Conservation (phyloP, 2,329 filamentous ascomycete genomes). For the Fusarium sp. region DNA sequence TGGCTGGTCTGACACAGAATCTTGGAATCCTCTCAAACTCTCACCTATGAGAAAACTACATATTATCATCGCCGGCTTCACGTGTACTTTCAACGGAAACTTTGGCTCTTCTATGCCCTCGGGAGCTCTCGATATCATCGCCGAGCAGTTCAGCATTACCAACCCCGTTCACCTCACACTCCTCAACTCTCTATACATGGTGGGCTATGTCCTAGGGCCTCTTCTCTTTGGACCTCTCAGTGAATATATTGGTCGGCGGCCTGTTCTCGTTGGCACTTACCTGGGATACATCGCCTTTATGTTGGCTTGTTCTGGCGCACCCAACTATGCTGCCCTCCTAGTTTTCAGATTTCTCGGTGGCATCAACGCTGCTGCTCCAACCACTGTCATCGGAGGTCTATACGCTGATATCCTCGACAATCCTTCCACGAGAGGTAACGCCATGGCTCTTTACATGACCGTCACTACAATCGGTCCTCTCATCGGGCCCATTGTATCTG, state of each 20-base stretch:
- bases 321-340: conserved; percentile 55
- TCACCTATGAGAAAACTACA: conserved; percentile 46
- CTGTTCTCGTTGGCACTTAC: conserved; percentile 47
- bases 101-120: conserved; percentile 50
- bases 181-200: conserved; percentile 50
- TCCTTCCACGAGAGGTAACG: conserved; percentile 45
- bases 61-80: conserved; percentile 48
- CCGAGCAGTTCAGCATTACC: conserved; percentile 42
- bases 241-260: conserved; percentile 48
- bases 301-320: conserved; percentile 50
- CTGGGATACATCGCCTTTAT: conserved; percentile 48
- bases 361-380: conserved; percentile 48
- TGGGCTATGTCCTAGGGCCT: conserved; percentile 48
- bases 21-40: conserved; percentile 45
- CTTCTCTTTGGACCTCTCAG: conserved; percentile 48
- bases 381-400: conserved; percentile 46
- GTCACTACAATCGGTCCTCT: conserved; percentile 50
- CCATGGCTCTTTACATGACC: conserved; percentile 49
- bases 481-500: conserved; percentile 61
- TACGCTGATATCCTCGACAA: conserved; percentile 48
- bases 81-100: conserved; percentile 50
- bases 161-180: conserved; percentile 43
- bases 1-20: conserved; percentile 28
- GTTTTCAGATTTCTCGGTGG: conserved; percentile 51
- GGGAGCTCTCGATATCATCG: conserved; percentile 48